A percentile compares a stretch with the other conserved stretches of the same genome.
These are phyloP conservation scores for Raffaelea albimanens DNA, from an alignment of 2,329 filamentous ascomycete genomes.

Conservation along the genomic window DNA sequence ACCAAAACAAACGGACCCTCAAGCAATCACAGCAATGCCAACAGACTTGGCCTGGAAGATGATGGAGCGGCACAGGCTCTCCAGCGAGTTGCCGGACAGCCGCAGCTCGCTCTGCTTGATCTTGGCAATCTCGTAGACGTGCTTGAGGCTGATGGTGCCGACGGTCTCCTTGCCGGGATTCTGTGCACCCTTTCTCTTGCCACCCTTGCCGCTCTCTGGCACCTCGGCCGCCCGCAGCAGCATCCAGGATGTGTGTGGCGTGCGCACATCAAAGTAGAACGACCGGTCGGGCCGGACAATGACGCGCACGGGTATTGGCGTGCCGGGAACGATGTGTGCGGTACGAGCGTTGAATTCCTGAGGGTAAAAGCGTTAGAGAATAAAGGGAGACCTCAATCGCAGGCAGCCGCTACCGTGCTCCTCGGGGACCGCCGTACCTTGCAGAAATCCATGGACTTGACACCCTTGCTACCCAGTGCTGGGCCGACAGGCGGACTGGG, in stretches of 20 bases:
- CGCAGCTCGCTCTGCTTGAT: constrained; percentile 79
- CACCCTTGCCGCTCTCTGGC: constrained; percentile 55
- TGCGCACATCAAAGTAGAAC: constrained; percentile 88
- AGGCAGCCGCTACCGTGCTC: not conserved
- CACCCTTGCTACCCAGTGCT: constrained; percentile 90
- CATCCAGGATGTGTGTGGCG: constrained; percentile 86
- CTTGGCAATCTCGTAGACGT: constrained; percentile 94
- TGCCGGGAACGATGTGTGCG: constrained; percentile 70
- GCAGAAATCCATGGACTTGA: constrained; percentile 99
- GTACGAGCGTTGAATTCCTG: constrained; percentile 97
- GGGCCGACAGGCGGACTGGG: constrained; percentile 95
- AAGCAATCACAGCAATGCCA: constrained; percentile 63
- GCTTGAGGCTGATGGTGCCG: constrained; percentile 85
- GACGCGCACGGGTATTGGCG: constrained; percentile 82
- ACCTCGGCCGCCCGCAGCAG: constrained; percentile 76
- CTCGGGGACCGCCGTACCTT: constrained; percentile 64
- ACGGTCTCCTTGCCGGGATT: constrained; percentile 68
- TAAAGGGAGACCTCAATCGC: constrained; percentile 1
- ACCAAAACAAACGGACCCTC: constrained; percentile 8
- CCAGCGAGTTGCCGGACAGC: constrained; percentile 59
- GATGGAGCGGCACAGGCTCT: constrained; percentile 64
- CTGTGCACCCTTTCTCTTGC: constrained; percentile 67
- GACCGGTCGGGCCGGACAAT: constrained; percentile 87
- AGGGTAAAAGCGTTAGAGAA: not conserved
- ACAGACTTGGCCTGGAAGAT: constrained; percentile 69